Conservation (phyloP, 1,284 basidiomycete genomes). For the Athelia sp. region DNA sequence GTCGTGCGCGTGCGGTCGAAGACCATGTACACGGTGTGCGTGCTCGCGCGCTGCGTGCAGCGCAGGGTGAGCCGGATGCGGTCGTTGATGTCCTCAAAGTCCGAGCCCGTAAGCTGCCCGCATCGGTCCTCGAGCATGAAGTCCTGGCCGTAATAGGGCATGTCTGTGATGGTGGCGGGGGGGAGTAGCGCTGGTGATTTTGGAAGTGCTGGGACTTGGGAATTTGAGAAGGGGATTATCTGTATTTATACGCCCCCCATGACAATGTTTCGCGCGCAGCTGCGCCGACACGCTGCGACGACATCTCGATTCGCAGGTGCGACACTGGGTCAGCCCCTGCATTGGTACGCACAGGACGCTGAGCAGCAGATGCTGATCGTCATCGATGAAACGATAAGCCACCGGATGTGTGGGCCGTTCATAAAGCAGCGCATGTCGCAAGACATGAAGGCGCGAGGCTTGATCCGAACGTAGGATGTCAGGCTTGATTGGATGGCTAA, state of each 20-base stretch:
- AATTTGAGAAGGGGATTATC: not conserved
- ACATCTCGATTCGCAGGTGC: not conserved
- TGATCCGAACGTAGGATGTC: too few relatives aligned
- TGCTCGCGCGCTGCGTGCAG: constrained; percentile 36
- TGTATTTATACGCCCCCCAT: not conserved
- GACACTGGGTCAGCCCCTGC: not conserved
- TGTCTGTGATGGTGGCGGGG: too few relatives aligned
- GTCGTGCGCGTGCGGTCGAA: not conserved
- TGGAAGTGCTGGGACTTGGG: too few relatives aligned
- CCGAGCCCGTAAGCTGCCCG: constrained; percentile 44
- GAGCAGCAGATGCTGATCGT: too few relatives aligned
- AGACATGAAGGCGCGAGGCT: too few relatives aligned
- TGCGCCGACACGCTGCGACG: not conserved
- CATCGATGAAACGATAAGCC: not conserved
- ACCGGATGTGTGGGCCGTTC: not conserved
- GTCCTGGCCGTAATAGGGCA: constrained; percentile 48
- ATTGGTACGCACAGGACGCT: not conserved
- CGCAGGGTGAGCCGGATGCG: constrained; percentile 48
- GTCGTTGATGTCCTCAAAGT: constrained; percentile 58
- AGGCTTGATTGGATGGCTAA: too few relatives aligned
- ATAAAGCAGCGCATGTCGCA: too few relatives aligned
- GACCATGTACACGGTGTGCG: constrained; percentile 46
- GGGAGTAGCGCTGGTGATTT: not conserved
- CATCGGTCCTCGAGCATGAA: constrained; percentile 60
- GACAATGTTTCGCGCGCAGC: not conserved